phyloP scores from a whole-genome alignment of 2,329 filamentous ascomycete species.

The Neonectria faginata region DNA sequence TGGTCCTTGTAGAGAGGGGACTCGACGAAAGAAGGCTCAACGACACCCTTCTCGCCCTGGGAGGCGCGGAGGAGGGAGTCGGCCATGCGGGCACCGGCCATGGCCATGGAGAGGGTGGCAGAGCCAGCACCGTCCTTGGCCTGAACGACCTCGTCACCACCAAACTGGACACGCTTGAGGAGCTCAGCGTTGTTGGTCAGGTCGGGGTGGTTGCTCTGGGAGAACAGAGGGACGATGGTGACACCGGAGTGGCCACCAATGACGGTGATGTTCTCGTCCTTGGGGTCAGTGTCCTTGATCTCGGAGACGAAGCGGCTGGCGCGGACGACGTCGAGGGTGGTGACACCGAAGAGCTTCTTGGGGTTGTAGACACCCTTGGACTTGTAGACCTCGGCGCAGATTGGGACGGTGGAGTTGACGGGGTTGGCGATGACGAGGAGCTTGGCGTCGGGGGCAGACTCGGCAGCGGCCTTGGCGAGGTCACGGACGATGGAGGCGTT shows the following conservation, averaged over 20 bases:
- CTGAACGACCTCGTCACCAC: slow-evolving; percentile 98
- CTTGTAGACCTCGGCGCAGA: slow-evolving; percentile 98
- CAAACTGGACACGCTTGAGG: slow-evolving; percentile 96
- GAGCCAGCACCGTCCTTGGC: slow-evolving; percentile 98
- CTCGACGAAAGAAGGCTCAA: slow-evolving; percentile 98
- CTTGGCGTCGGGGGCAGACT: slow-evolving; percentile 91
- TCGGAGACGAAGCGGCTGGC: slow-evolving; percentile 97
- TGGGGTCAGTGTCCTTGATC: slow-evolving; percentile 90
- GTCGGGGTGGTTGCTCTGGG: slow-evolving; percentile 88
- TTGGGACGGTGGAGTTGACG: slow-evolving; percentile 99
- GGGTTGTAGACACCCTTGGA: slow-evolving; percentile 95
- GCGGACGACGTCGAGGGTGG: slow-evolving; percentile 98
- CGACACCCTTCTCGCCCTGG: slow-evolving; percentile 92
- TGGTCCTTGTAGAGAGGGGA: slow-evolving; percentile 98
- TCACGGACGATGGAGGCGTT: slow-evolving; percentile 99
- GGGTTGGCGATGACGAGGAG: slow-evolving; percentile 99
- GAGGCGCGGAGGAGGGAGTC: slow-evolving; percentile 93
- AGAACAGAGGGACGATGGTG: slow-evolving; percentile 98
- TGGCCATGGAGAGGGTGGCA: slow-evolving; percentile 98
- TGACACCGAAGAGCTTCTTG: slow-evolving; percentile 99
- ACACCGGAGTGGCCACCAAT: slow-evolving; percentile 97
- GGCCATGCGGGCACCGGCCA: slow-evolving; percentile 86
- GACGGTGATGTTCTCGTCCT: slow-evolving; percentile 93
- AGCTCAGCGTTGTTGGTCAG: slow-evolving; percentile 84
- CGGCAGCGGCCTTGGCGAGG: slow-evolving; percentile 93